These are phyloP conservation scores for Phaeoacremonium minimum DNA, from an alignment of 2,329 filamentous ascomycete species.

Conservation along the genomic window DNA sequence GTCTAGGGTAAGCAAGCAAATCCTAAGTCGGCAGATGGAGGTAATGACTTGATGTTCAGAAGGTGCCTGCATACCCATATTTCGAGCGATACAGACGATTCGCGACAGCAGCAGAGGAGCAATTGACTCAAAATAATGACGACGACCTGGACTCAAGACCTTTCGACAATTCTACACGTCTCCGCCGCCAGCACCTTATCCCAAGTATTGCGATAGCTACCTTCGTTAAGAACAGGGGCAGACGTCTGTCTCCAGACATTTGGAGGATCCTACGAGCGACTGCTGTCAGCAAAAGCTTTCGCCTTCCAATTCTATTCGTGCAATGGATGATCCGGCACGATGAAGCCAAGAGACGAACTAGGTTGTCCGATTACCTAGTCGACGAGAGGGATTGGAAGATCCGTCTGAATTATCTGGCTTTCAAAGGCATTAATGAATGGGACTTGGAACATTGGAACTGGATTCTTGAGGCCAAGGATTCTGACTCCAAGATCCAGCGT, in stretches of 20 bases:
- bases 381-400: conserved; percentile 21
- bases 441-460: conserved; percentile 35
- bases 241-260: conserved; percentile 3
- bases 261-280: conserved; percentile 5
- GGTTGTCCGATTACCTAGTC: conserved; percentile 13
- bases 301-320: conserved; percentile 17
- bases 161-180: too few species aligned
- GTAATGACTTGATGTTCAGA: too few species aligned
- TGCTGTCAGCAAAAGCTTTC: conserved; percentile 14
- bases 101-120: too few species aligned
- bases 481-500: conserved; percentile 28
- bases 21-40: too few species aligned
- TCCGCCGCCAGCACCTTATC: too few species aligned
- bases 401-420: conserved; percentile 20
- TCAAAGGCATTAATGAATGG: conserved; percentile 24
- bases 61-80: too few species aligned
- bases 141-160: too few species aligned
- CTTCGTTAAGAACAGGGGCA: too few species aligned
- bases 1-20: too few species aligned
- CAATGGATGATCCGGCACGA: conserved; percentile 17
- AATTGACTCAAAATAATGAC: too few species aligned
- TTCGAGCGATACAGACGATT: too few species aligned
- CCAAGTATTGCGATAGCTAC: too few species aligned
- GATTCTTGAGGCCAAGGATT: conserved; percentile 29
- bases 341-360: conserved; percentile 12